Base-by-base conservation (phyloP, 73 alveolate genomes). In the Paramecium bursaria region DNA sequence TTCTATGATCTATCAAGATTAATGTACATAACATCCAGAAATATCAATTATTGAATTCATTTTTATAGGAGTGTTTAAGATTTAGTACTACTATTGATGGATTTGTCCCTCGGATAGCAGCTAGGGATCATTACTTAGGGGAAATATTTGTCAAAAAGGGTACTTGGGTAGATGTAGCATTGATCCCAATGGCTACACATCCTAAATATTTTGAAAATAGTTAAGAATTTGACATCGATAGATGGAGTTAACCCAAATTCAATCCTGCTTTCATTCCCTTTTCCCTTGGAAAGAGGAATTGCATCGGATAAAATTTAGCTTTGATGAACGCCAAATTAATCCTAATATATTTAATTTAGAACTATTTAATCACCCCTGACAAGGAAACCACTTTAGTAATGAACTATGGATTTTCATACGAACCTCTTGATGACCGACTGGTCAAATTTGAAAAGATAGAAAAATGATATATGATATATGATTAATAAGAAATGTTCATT, bases 171-270 rank as follows among this genome's bases (percentile, higher is more conserved):
- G 80, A 61, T 61, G 80, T 33, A 15, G 80, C 49, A 30, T 1
- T 61, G 17, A 33, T 33, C 5, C 80, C 80, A 0, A 61, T 61
- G 80, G 30, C 39, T 30, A 61, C 80, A 10, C 80, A 74, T 74
- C 86, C 88, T 2, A 31, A 77, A 42, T 77, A 29, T 53, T 77
- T 21, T 77, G 46, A 52, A 19, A 54, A 77, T 33, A 54, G 46
- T 77, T 50, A 46, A 3, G 46, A n/a, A 0, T 52, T 52, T 1
- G 42, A 77, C 25, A 33, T 67, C 35, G 35, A 52, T 7, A 77
- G 88, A 53, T 77, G 88, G 88, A 3, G 15, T 52, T 52, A 39
- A 11, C 49, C 49, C 5, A 39, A 39, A 39, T 7, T 7, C 49
- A 39, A 5, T 39, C 11, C 5, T 39, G 49, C 49, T 7, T 39